Conservation (phyloP, 345 rosid genomes). For the Passiflora organensis region DNA sequence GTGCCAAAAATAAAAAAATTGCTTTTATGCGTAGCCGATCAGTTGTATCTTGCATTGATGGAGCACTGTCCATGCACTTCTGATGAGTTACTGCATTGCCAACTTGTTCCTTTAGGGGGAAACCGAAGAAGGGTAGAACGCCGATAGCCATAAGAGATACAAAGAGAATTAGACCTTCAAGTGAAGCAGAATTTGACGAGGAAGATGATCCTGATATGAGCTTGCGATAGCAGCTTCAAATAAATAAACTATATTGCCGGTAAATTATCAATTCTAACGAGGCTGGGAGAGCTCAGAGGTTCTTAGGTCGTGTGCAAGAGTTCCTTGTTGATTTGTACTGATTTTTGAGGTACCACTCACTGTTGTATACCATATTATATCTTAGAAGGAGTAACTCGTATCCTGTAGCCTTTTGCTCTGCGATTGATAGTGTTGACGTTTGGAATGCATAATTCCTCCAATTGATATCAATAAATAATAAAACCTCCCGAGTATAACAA, state of each 20-base stretch:
- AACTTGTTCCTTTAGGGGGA: constrained; percentile 26
- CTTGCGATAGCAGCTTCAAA: constrained; percentile 12
- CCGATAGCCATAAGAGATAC: constrained; percentile 21
- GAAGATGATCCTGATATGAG: constrained; percentile 41
- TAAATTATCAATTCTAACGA: not conserved
- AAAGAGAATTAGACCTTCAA: constrained; percentile 29
- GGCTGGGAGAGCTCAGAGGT: not conserved
- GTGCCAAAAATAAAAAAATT: constrained; percentile 10
- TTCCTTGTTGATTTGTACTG: not conserved
- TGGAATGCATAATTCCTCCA: no score
- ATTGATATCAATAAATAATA: no score
- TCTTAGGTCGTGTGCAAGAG: not conserved
- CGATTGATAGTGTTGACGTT: no score
- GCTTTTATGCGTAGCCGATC: not conserved
- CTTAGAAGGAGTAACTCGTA: not conserved
- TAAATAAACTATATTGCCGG: not conserved
- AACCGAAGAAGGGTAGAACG: constrained; percentile 41
- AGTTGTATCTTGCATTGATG: no score
- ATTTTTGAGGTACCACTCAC: not conserved
- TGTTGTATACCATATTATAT: no score
- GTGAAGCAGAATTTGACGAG: constrained; percentile 34
- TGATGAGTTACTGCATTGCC: not conserved
- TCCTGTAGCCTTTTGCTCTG: not conserved
- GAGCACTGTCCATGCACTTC: no score
- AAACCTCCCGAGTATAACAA: no score